A percentile compares a stretch with the other conserved stretches of the same genome.
These are phyloP conservation scores for Coemansia sp. DNA, from an alignment of 192 early-diverging fungal genomes.

Conservation along the genomic window DNA sequence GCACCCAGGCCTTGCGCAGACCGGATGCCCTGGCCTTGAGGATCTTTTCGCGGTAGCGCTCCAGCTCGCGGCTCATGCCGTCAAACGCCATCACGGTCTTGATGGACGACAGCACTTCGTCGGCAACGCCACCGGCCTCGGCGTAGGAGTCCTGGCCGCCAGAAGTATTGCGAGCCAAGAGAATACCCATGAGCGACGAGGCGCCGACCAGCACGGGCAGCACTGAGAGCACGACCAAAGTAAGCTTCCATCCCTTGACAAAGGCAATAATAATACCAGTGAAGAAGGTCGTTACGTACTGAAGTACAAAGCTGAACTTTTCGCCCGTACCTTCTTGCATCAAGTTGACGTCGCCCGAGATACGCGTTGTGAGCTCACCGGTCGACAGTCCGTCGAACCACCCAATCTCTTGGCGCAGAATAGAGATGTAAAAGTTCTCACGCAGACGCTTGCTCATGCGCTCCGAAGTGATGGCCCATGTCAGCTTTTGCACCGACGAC, in stretches of 20 bases:
- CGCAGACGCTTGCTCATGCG: constrained; percentile 75
- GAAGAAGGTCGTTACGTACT: constrained; percentile 68
- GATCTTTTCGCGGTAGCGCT: constrained; percentile 65
- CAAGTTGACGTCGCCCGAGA: constrained; percentile 82
- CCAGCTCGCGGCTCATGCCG: constrained; percentile 69
- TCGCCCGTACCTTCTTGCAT: constrained; percentile 89
- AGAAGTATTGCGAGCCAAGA: constrained; percentile 51
- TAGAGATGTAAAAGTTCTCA: constrained; percentile 69
- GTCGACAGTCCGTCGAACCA: constrained; percentile 84
- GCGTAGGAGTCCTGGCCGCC: constrained; percentile 75
- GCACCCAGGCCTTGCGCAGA: constrained; percentile 62
- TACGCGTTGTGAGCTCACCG: constrained; percentile 84
- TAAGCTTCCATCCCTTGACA: constrained; percentile 76
- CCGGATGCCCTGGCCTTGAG: constrained; percentile 65
- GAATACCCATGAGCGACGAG: constrained; percentile 61
- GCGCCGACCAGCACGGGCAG: constrained; percentile 71
- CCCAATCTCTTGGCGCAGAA: constrained; percentile 84
- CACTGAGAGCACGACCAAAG: constrained; percentile 78
- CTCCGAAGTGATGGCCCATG: constrained; percentile 52
- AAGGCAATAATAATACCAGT: constrained; percentile 81
- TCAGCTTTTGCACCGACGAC: constrained; percentile 20
- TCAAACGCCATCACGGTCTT: constrained; percentile 90
- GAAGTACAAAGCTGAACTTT: constrained; percentile 76
- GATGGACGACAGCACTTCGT: constrained; percentile 81
- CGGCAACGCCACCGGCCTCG: constrained; percentile 80